Base-by-base conservation (phyloP, 2,329 filamentous ascomycete species). In the Scopulariopsis brevicaulis region DNA sequence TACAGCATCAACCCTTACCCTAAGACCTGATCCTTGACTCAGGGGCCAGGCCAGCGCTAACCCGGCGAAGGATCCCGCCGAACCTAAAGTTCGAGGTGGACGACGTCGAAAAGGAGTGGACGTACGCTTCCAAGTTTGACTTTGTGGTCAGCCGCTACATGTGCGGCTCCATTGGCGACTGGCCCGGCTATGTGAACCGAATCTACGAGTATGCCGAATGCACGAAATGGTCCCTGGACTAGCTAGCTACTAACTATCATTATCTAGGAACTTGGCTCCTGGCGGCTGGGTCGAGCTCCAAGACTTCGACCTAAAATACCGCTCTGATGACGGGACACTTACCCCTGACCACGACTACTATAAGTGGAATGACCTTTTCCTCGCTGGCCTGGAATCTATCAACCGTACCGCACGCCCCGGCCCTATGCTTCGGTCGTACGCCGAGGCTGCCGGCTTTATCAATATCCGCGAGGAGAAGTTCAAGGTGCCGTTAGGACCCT, bases 281-380 rank as follows among this genome's bases (percentile, higher is more conserved):
- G 79, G 78, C 14, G 79, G 76, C 18, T 82, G 78, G 78, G 72
- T 80, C 53, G 79, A 82, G 62, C 66, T 80, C 35, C 78, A 81
- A 63, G 79, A 82, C 64, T 76, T 81, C 25, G 73, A 80, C 53
- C 25, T 54, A 2, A 60, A 61, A 8, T 59, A 65, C 20, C 54
- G 60, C 18, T 65, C 64, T 6, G 68, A 70, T 51, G 67, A 70
- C 53, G 63, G 59, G 40, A 65, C 65, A 2, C 59, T 66, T 5
- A 62, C 62, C 2, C 43, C 32, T 2, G 61, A 65, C 34, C 63
- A 64, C 3, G 63, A 63, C 5, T 64, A 63, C 53, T 40, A 61
- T 25, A 61, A 64, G 50, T 58, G 65, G 59, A 63, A 63, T 40
- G 56, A 59, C 37, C 62, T 65, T 53, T 63, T 62, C 55, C 60